A percentile compares a stretch with the other conserved stretches of the same genome.
phyloP scores from a whole-genome alignment of 176 grass and related monocot species.

The Musa troglodytarum region DNA sequence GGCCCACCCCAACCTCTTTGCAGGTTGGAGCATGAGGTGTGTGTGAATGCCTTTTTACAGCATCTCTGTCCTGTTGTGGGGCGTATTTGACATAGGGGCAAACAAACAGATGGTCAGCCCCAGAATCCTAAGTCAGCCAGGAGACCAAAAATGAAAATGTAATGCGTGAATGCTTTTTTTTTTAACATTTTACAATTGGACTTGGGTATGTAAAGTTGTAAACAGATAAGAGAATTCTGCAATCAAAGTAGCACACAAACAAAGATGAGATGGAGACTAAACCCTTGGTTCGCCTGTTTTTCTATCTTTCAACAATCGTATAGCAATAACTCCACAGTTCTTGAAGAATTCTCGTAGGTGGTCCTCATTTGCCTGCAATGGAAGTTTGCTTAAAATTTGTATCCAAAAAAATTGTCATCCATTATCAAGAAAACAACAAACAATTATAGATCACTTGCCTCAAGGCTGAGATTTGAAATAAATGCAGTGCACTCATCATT shows the following conservation, averaged over 20 bases:
- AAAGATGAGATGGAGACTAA: slow-evolving; percentile 5
- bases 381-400: slow-evolving; percentile 11
- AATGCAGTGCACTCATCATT: slow-evolving; percentile 73
- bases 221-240: not conserved
- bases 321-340: slow-evolving; percentile 50
- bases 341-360: slow-evolving; percentile 60
- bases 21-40: too few species aligned
- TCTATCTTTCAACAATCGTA: slow-evolving; percentile 79
- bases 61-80: too few species aligned
- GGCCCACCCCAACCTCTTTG: too few species aligned
- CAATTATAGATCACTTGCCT: slow-evolving; percentile 17
- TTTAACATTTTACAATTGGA: not conserved
- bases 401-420: slow-evolving; percentile 5
- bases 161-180: not conserved
- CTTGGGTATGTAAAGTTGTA: not conserved
- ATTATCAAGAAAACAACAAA: not conserved
- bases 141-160: not conserved
- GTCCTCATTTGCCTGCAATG: slow-evolving; percentile 63
- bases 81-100: too few species aligned
- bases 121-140: too few species aligned
- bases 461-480: slow-evolving; percentile 71
- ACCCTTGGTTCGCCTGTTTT: slow-evolving; percentile 79
- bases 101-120: too few species aligned
- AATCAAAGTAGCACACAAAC: not conserved
- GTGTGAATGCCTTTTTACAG: too few species aligned